These are phyloP conservation scores for Torulaspora quercuum DNA, from an alignment of 805 yeast species.

Conservation along the genomic window DNA sequence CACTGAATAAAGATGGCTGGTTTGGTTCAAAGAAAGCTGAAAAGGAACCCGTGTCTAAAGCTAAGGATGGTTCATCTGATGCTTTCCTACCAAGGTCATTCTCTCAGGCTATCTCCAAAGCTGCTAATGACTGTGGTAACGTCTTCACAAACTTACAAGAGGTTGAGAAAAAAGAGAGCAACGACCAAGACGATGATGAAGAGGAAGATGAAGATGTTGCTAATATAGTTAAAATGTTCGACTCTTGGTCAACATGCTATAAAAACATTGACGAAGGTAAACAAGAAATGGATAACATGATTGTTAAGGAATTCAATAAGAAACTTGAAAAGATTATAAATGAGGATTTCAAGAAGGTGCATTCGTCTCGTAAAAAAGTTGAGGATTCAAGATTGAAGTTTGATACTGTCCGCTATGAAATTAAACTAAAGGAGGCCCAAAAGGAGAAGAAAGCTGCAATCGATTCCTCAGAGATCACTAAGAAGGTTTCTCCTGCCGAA, in stretches of 20 bases:
- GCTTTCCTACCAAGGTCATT: conserved; percentile 60
- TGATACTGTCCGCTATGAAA: conserved; percentile 64
- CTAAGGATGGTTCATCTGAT: conserved; percentile 8
- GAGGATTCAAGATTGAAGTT: conserved; percentile 66
- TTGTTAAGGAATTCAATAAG: conserved; percentile 56
- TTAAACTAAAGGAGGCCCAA: conserved; percentile 34
- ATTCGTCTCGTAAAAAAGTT: conserved; percentile 61
- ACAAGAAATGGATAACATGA: conserved; percentile 62
- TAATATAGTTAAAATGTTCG: conserved; percentile 42
- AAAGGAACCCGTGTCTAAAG: conserved; percentile 4
- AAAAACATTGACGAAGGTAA: conserved; percentile 64
- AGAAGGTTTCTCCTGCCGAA: conserved; percentile 57
- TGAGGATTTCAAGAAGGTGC: conserved; percentile 58
- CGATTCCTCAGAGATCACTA: conserved; percentile 63
- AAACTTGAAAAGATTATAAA: conserved; percentile 52
- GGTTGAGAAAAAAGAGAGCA: conserved; percentile 32
- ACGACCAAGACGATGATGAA: conserved; percentile 39
- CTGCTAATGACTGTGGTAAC: conserved; percentile 51
- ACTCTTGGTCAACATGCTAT: conserved; percentile 53
- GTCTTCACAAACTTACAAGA: conserved; percentile 33
- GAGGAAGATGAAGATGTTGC: conserved; percentile 49
- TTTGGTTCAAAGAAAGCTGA: conserved; percentile 17
- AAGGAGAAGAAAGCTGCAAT: conserved; percentile 49
- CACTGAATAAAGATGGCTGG: conserved; percentile 25
- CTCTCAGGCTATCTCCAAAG: conserved; percentile 62